Percentiles rank a stretch among this genome's conserved stretches.
Conservation (phyloP, 805 yeast species). For the Candida boleticola region DNA sequence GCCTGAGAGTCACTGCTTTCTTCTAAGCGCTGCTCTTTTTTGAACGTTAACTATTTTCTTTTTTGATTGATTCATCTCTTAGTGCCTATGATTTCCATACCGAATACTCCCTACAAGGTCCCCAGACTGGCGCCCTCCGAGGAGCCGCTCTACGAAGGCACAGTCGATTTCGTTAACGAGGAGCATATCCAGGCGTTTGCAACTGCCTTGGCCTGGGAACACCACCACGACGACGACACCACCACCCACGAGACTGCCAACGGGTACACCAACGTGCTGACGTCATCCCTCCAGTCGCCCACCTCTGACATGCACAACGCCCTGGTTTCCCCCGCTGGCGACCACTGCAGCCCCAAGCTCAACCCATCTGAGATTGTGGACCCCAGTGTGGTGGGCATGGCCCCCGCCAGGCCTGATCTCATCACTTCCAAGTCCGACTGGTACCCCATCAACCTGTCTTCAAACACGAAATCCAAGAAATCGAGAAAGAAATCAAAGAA, state of each 20-base stretch:
- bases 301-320: constrained; percentile 4
- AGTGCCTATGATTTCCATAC: background rate
- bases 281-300: constrained; percentile 4
- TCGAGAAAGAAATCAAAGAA: background rate
- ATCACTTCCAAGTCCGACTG: constrained; percentile 29
- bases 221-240: constrained; percentile 17
- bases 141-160: constrained; percentile 17
- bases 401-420: constrained; percentile 12
- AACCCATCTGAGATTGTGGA: background rate
- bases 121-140: constrained; percentile 7
- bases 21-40: too few relatives aligned
- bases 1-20: too few relatives aligned
- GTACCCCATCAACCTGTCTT: constrained; percentile 13
- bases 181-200: constrained; percentile 40
- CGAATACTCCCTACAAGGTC: constrained; percentile 1
- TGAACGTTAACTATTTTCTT: too few relatives aligned
- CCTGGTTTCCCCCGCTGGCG: background rate
- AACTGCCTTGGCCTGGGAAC: constrained; percentile 38
- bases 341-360: background rate
- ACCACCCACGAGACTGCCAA: background rate
- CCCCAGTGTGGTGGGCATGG: background rate
- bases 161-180: constrained; percentile 29
- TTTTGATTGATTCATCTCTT: too few relatives aligned
- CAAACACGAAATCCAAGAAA: background rate
- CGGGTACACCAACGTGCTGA: constrained; percentile 1